These are phyloP conservation scores for Microbotryum saponariae DNA, from an alignment of 1,284 basidiomycete species.

Conservation along the genomic window DNA sequence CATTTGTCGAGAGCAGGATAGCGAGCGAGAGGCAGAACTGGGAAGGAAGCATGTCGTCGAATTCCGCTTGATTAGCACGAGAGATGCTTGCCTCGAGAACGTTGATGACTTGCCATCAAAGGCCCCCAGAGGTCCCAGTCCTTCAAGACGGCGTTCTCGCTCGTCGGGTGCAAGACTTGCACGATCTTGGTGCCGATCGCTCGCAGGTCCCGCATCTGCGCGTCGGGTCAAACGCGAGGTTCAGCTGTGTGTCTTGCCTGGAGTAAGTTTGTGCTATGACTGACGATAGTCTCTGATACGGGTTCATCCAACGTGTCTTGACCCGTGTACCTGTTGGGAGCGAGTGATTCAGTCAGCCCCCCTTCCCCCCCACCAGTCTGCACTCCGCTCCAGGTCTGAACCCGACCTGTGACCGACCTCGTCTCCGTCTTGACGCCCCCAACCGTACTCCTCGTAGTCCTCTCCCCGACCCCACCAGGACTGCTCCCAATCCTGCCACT, in stretches of 20 bases:
- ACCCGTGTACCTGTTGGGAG: constrained; percentile 57
- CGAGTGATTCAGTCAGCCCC: neutral
- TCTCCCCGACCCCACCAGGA: neutral
- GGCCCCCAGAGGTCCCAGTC: constrained; percentile 98
- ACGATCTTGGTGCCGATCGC: constrained; percentile 86
- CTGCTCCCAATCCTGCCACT: constrained; percentile 22
- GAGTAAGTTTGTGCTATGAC: constrained; percentile 39
- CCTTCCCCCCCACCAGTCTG: neutral
- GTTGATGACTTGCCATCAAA: constrained; percentile 48
- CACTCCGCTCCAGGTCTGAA: neutral
- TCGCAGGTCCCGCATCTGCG: constrained; percentile 61
- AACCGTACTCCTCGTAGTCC: constrained; percentile 39
- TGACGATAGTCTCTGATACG: constrained; percentile 74
- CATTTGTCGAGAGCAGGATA: constrained; percentile 76
- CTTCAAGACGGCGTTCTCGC: constrained; percentile 56
- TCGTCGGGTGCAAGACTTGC: constrained; percentile 82
- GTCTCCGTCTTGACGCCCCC: constrained; percentile 82
- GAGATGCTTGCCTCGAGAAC: too few species aligned
- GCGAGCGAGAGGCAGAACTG: constrained; percentile 67
- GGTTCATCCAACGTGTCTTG: constrained; percentile 81
- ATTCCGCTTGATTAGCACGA: too few species aligned
- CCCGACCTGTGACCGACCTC: constrained; percentile 49
- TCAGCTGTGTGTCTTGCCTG: neutral
- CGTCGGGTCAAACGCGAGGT: neutral
- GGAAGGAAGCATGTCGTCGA: neutral